Conservation (phyloP, 129 eudicot genomes). For the Chrysanthemum makinoi region DNA sequence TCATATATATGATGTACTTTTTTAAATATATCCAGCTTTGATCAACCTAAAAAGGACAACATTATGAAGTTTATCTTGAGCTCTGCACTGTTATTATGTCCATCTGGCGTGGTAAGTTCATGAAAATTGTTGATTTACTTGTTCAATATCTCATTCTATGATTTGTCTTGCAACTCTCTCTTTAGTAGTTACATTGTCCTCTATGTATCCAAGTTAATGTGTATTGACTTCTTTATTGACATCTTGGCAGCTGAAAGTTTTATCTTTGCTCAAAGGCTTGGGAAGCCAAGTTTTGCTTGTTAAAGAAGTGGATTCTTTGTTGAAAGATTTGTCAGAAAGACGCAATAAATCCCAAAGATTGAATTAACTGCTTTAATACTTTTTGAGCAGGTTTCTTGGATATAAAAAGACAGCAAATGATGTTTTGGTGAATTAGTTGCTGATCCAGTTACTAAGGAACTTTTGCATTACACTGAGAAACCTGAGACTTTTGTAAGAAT, state of each 20-base stretch:
- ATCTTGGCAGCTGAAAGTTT: conserved; percentile 57
- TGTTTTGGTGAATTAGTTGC: conserved; percentile 86
- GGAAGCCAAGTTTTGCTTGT: conserved; percentile 58
- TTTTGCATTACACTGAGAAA: conserved; percentile 96
- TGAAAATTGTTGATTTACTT: background rate
- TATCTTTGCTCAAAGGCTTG: conserved; percentile 70
- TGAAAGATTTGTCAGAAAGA: conserved; percentile 56
- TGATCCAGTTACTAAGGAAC: conserved; percentile 82
- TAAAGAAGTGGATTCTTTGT: conserved; percentile 43
- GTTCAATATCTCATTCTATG: background rate
- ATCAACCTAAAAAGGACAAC: conserved; percentile 46
- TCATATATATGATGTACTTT: conserved; percentile 4
- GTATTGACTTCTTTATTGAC: conserved; percentile 8
- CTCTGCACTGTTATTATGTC: conserved; percentile 43
- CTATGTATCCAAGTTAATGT: background rate
- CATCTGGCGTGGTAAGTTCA: conserved; percentile 66
- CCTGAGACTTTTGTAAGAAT: conserved; percentile 95
- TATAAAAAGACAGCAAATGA: no score
- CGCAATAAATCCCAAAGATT: conserved; percentile 13
- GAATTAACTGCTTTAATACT: no score
- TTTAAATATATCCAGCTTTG: conserved; percentile 41
- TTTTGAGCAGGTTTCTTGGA: conserved; percentile 76
- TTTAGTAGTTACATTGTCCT: background rate
- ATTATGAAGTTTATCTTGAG: conserved; percentile 52
- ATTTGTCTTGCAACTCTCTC: background rate